Conservation (phyloP, 495 filamentous ascomycete genomes). For the Penicillium tannophilum region DNA sequence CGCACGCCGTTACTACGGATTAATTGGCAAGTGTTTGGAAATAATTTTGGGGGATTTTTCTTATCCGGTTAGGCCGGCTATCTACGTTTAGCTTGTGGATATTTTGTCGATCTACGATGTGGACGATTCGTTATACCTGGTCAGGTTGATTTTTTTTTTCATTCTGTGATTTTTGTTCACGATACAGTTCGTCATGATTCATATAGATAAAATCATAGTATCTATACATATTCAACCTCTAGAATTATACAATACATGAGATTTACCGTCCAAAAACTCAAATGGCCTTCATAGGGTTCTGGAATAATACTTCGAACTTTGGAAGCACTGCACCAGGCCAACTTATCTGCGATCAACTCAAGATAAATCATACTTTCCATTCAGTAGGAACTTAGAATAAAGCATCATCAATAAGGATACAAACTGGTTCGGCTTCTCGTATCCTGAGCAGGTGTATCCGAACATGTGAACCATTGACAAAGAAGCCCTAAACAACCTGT, state of each 20-base stretch:
- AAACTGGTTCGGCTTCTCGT: too few relatives aligned
- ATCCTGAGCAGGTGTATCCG: too few relatives aligned
- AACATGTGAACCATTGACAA: too few relatives aligned
- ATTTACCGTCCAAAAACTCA: too few relatives aligned
- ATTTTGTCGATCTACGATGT: background rate
- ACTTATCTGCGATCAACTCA: too few relatives aligned
- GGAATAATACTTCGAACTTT: too few relatives aligned
- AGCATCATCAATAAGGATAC: too few relatives aligned
- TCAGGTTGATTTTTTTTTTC: background rate
- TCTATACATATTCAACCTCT: background rate
- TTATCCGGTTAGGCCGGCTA: background rate
- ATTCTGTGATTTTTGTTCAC: constrained; percentile 1
- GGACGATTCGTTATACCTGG: background rate
- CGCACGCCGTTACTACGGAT: constrained; percentile 15
- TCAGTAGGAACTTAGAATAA: too few relatives aligned
- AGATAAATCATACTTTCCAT: too few relatives aligned
- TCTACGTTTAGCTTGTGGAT: background rate
- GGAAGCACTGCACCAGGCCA: too few relatives aligned
- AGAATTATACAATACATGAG: background rate
- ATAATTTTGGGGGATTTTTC: background rate
- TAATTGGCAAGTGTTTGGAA: constrained; percentile 1
- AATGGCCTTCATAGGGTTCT: background rate
- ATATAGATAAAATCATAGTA: constrained; percentile 2
- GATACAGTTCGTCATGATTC: constrained; percentile 2
- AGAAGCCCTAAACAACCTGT: too few relatives aligned